Conservation (phyloP, 192 early-diverging fungal genomes). For the Coemansia sp. region DNA sequence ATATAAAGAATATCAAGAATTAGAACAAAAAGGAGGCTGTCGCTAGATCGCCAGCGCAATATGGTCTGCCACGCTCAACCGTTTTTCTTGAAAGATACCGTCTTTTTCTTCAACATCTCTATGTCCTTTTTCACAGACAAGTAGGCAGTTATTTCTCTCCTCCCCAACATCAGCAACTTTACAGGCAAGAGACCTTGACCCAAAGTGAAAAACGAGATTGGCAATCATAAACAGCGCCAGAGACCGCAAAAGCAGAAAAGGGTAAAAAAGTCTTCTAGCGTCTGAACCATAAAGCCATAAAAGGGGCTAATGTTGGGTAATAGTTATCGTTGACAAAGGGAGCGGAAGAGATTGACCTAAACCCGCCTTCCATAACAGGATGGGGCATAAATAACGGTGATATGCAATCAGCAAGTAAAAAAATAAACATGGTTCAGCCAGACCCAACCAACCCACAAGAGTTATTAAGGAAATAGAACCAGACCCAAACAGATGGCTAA, state of each 20-base stretch:
- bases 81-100: neutral
- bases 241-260: neutral
- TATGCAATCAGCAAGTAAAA: neutral
- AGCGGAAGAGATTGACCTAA: constrained; percentile 5
- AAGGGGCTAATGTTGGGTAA: neutral
- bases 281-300: neutral
- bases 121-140: no score
- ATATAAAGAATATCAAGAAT: no score
- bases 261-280: neutral
- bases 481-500: constrained; percentile 2
- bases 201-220: neutral
- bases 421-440: neutral
- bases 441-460: neutral
- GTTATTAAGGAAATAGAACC: neutral
- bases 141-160: no score
- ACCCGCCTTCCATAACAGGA: neutral
- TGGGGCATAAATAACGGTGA: neutral
- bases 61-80: neutral
- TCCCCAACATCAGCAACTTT: no score
- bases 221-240: neutral
- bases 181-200: no score
- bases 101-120: no score
- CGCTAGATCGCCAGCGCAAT: no score
- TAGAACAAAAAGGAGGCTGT: neutral
- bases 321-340: constrained; percentile 3